A percentile compares a stretch with the other conserved stretches of the same genome.
Evolutionary conservation across 306 rosid species (phyloP).

Genomic region (Malus asiatica): DNA sequence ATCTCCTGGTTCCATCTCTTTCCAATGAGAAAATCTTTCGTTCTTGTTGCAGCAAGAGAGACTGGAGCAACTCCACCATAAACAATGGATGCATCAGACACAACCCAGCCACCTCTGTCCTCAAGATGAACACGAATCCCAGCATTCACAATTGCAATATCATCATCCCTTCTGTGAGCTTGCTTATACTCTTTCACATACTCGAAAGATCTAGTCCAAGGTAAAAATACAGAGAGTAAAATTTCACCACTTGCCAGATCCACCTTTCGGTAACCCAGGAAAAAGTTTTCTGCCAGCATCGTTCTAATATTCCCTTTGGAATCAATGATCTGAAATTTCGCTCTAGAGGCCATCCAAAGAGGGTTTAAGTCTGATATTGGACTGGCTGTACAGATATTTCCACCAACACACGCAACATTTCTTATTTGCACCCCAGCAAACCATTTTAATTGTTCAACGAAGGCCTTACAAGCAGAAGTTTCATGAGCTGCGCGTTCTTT

Average conservation of each 20-base stretch:
- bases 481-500: conserved; percentile 57
- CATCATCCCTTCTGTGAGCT: conserved; percentile 98
- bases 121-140: conserved; percentile 77
- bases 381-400: conserved; percentile 94
- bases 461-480: conserved; percentile 70
- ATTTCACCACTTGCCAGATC: conserved; percentile 67
- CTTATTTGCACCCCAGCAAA: conserved; percentile 92
- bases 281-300: conserved; percentile 64
- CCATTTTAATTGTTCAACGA: conserved; percentile 91
- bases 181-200: conserved; percentile 89
- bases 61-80: conserved; percentile 93
- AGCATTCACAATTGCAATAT: conserved; percentile 92
- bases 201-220: conserved; percentile 83
- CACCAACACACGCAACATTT: conserved; percentile 89
- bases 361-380: conserved; percentile 98
- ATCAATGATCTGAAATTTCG: conserved; percentile 63
- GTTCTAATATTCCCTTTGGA: conserved; percentile 59
- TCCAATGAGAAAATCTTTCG: conserved; percentile 66
- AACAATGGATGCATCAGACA: conserved; percentile 72
- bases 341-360: conserved; percentile 88
- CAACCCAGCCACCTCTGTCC: conserved; percentile 45
- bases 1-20: conserved; percentile 71
- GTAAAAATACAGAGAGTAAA: conserved; percentile 77
- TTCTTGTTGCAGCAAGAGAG: conserved; percentile 58
- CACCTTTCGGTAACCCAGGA: conserved; percentile 83